Evolutionary conservation across 2,329 filamentous ascomycete species (phyloP).

Genomic region (Penicillium sp.): DNA sequence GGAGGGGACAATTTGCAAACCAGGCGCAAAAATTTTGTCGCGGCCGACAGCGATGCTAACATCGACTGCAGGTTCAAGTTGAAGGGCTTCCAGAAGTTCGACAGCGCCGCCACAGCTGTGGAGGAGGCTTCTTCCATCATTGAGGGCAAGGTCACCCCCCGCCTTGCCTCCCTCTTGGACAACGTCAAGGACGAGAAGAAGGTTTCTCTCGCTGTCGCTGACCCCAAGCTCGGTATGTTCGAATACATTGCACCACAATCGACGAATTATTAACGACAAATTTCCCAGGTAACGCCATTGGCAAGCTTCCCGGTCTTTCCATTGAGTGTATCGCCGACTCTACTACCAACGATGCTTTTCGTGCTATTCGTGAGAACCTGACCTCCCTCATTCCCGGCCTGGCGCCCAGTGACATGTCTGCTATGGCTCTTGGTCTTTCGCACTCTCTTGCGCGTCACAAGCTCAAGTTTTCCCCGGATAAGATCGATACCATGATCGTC

Average conservation of each 20-base stretch:
- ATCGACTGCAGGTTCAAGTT: slow-evolving; percentile 72
- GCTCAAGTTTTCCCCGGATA: slow-evolving; percentile 97
- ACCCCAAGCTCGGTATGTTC: slow-evolving; percentile 75
- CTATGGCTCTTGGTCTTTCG: slow-evolving; percentile 93
- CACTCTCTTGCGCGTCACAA: slow-evolving; percentile 97
- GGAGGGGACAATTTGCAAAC: slow-evolving; percentile 6
- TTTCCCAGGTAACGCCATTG: slow-evolving; percentile 73
- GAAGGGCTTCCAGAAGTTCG: slow-evolving; percentile 97
- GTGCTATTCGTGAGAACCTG: slow-evolving; percentile 89
- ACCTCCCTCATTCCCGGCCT: slow-evolving; percentile 89
- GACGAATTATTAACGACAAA: slow-evolving; percentile 18
- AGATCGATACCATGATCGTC: slow-evolving; percentile 99
- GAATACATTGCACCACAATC: not conserved
- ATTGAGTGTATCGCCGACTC: slow-evolving; percentile 84
- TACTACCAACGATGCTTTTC: slow-evolving; percentile 84
- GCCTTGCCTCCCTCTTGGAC: slow-evolving; percentile 80
- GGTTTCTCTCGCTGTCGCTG: slow-evolving; percentile 88
- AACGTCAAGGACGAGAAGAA: slow-evolving; percentile 98
- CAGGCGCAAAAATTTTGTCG: slow-evolving; percentile 32
- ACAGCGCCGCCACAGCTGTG: slow-evolving; percentile 85
- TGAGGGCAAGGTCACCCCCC: slow-evolving; percentile 92
- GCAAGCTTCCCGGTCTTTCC: slow-evolving; percentile 85
- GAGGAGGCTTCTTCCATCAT: slow-evolving; percentile 87
- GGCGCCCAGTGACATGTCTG: slow-evolving; percentile 80
- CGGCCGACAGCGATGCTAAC: slow-evolving; percentile 28